Evolutionary conservation across 768 basidiomycete species (phyloP).

Genomic region (Holtermanniella nyarrowii): DNA sequence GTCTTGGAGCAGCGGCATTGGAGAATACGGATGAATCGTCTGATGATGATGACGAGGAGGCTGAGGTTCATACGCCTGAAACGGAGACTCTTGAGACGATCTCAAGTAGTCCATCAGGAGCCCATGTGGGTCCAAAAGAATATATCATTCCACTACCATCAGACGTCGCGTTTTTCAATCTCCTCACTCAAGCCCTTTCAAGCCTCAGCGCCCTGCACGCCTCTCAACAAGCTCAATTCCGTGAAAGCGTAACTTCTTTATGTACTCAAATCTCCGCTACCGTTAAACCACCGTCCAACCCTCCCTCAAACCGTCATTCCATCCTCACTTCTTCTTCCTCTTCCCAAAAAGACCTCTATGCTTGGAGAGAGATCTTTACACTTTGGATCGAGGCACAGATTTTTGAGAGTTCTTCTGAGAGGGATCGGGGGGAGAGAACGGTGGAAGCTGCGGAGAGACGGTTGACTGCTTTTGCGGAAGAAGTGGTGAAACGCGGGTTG

Average conservation of each 20-base stretch:
- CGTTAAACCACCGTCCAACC: conserved; percentile 22
- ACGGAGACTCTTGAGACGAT: conserved; percentile 1
- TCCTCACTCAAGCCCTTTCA: conserved; percentile 51
- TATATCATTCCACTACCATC: conserved; percentile 69
- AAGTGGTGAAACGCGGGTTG: conserved; percentile 51
- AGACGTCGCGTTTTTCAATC: conserved; percentile 68
- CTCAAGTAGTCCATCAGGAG: conserved; percentile 1
- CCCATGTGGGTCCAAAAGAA: conserved; percentile 46
- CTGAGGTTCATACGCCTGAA: neutral
- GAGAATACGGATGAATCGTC: neutral
- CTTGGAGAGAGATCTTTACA: conserved; percentile 83
- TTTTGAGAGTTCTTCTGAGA: conserved; percentile 64
- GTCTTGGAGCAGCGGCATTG: conserved; percentile 12
- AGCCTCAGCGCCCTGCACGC: conserved; percentile 47
- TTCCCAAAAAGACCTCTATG: conserved; percentile 56
- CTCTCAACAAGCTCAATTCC: conserved; percentile 50
- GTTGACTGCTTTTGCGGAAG: conserved; percentile 54
- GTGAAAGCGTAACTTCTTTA: conserved; percentile 46
- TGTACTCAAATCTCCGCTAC: conserved; percentile 39
- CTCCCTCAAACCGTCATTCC: conserved; percentile 17
- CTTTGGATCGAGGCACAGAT: conserved; percentile 76
- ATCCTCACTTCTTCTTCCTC: conserved; percentile 33
- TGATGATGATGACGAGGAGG: neutral
- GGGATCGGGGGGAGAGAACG: conserved; percentile 55
- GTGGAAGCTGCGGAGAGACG: conserved; percentile 61